Evolutionary conservation across 2,329 filamentous ascomycete genomes (phyloP).

Genomic region (Pseudogymnoascus sp.): DNA sequence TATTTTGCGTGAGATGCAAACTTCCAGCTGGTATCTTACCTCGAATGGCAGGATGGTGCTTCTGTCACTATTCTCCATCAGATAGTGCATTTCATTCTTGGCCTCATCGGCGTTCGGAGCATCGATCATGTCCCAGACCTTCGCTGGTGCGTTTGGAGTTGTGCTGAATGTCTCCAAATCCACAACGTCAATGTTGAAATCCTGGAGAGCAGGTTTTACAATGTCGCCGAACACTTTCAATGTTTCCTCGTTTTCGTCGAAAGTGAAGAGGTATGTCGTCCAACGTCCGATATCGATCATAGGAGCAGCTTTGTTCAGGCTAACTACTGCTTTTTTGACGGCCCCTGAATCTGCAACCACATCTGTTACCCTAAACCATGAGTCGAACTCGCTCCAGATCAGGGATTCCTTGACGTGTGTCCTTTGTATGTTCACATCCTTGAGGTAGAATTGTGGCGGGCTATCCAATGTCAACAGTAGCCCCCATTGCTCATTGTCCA

Average conservation of each 20-base stretch:
- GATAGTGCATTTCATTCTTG: constrained; percentile 16
- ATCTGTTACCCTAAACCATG: constrained; percentile 57
- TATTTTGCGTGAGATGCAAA: constrained; percentile 73
- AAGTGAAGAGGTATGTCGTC: constrained; percentile 49
- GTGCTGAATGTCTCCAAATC: constrained; percentile 36
- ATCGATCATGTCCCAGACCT: constrained; percentile 38
- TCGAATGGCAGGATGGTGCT: constrained; percentile 51
- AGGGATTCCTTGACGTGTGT: constrained; percentile 35
- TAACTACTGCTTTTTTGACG: constrained; percentile 31
- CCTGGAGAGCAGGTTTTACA: constrained; percentile 40
- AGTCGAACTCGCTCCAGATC: constrained; percentile 47
- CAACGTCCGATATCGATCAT: constrained; percentile 58
- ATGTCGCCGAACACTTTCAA: constrained; percentile 21
- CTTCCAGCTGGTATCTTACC: constrained; percentile 84
- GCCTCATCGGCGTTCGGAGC: constrained; percentile 12
- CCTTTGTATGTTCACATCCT: constrained; percentile 21
- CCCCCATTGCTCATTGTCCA: constrained; percentile 27
- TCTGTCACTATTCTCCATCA: constrained; percentile 16
- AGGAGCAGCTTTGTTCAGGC: constrained; percentile 39
- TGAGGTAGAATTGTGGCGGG: constrained; percentile 34
- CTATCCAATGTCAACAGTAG: constrained; percentile 41
- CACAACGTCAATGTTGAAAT: constrained; percentile 61
- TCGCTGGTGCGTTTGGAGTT: constrained; percentile 26
- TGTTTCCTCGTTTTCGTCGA: constrained; percentile 33
- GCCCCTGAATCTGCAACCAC: constrained; percentile 40